Evolutionary conservation across 2,329 filamentous ascomycete species (phyloP), one percentile per base, ranked within the genome.

Genomic region (Cercospora canescens): DNA sequence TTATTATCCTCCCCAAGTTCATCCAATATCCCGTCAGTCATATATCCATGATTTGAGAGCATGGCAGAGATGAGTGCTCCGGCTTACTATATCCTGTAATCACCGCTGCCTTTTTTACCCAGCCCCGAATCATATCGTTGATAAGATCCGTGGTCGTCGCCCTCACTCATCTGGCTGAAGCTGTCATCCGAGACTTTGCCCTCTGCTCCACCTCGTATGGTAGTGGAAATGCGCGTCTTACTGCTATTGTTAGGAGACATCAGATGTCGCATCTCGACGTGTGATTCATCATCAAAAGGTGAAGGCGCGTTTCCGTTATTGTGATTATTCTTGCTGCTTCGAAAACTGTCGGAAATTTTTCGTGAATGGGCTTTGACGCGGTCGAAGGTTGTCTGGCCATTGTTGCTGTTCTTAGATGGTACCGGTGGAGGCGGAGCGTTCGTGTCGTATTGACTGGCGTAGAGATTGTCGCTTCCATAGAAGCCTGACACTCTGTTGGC

Each of bases 311-410:
- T 41, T 30, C 12, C 35, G 2, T 60, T 21, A 2, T 34, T 30
- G 21, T 37, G 26, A 26, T 26, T 32, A 30, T 45, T 45, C 34
- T 41, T 45, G 35, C 26, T 60, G 35, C 35, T 45, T 41, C 55
- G 60, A 26, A 61, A 66, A n/a, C 54, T 54, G 30, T 66, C 64
- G 5, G 64, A 66, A 8, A 66, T 55, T n/a, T 60, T 66, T 21
- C 64, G 21, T 12, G 41, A 55, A 28, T 66, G 64, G 2, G 60
- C 60, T 57, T 63, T 66, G 11, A 66, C 60, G 5, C 55, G 41
- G 16, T 63, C 60, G 16, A 66, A 56, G 8, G 60, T 39, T 8
- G 32, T 52, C 4, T 12, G 45, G 1, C 45, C 45, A 6, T 52
- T 24, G 24, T 52, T 62, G 35, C 21, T 32, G 39, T 37, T 56